phyloP scores from a whole-genome alignment of 306 rosid species.

The Fragaria iinumae region DNA sequence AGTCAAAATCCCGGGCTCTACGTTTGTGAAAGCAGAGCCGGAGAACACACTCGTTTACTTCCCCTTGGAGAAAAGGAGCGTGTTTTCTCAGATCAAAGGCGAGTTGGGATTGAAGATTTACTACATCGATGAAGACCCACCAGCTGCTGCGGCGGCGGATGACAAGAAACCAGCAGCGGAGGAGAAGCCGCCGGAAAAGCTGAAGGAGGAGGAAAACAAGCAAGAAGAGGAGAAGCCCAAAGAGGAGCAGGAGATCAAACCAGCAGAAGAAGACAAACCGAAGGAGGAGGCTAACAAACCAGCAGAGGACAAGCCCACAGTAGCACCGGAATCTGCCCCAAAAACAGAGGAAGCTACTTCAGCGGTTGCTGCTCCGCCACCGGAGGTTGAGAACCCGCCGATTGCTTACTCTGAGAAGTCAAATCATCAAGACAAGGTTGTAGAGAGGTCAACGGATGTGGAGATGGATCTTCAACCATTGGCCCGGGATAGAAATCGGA shows the following conservation, averaged over 20 bases:
- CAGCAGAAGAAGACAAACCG: constrained; percentile 23
- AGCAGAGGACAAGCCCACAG: constrained; percentile 7
- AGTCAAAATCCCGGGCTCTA: constrained; percentile 62
- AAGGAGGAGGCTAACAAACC: constrained; percentile 12
- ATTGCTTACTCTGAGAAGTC: constrained; percentile 39
- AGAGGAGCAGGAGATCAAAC: constrained; percentile 36
- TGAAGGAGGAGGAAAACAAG: constrained; percentile 21
- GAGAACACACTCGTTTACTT: constrained; percentile 50
- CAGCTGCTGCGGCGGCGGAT: constrained; percentile 26
- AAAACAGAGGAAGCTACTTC: constrained; percentile 19
- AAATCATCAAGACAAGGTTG: constrained; percentile 12
- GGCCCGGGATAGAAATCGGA: constrained; percentile 43
- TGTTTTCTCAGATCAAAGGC: constrained; percentile 85
- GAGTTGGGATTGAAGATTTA: constrained; percentile 65
- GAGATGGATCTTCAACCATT: constrained; percentile 57
- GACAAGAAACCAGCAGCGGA: constrained; percentile 27
- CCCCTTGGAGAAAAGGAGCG: constrained; percentile 87
- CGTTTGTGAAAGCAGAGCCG: constrained; percentile 41
- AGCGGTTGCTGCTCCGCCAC: neutral
- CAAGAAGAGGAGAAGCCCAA: constrained; percentile 25
- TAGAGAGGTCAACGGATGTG: constrained; percentile 17
- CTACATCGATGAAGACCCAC: constrained; percentile 61
- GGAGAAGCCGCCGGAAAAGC: constrained; percentile 37
- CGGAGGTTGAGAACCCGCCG: constrained; percentile 40
- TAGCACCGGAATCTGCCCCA: neutral